Evolutionary conservation across 768 basidiomycete species (phyloP), one percentile per base, ranked within the genome.

Genomic region (Xerocomellus chrysenteron): DNA sequence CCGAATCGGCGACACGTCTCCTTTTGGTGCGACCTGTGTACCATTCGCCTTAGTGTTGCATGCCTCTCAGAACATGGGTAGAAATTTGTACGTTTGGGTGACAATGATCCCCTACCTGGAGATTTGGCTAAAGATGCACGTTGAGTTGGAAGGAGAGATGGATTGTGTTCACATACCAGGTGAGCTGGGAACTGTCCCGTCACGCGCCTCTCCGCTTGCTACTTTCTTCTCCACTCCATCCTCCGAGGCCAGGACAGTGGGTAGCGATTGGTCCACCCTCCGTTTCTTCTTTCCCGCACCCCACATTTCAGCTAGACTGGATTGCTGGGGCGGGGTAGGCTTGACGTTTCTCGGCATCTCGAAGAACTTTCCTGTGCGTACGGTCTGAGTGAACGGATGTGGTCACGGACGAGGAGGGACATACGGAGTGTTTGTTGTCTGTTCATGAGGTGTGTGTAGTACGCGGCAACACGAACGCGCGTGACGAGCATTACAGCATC

Each of bases 241-340:
- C 51, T 58, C 47, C 60, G 72, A 14, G 66, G 44, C 35, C 65
- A 68, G 13, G 67, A 47, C 57, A 41, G 55, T 3, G 30, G 65
- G 41, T 30, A 51, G 64, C 41, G 68, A 63, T 61, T 70, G 56
- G 33, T 53, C 58, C 3, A 57, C 52, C 37, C 57, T 65, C 16
- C 58, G 65, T 57, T 70, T 66, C 61, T 72, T 78, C 74, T 70
- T 79, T 72, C 81, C 82, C 63, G 73, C 76, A 11, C 76, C 78
- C 88, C 89, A 93, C 76, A 90, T 78, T 52, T 91, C 88, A 54
- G 82, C 78, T 39, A 94, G 80, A 64, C 77, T 91, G n/a, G 90
- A 78, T 68, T 94, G 91, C 55, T 90, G 89, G 8, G 86, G 83
- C 0, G 87, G 86, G 4, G 85, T 70, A 30, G 82, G 68, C 71